Evolutionary conservation across 2,329 filamentous ascomycete genomes (phyloP).

Genomic region (Scedosporium aurantiacum): DNA sequence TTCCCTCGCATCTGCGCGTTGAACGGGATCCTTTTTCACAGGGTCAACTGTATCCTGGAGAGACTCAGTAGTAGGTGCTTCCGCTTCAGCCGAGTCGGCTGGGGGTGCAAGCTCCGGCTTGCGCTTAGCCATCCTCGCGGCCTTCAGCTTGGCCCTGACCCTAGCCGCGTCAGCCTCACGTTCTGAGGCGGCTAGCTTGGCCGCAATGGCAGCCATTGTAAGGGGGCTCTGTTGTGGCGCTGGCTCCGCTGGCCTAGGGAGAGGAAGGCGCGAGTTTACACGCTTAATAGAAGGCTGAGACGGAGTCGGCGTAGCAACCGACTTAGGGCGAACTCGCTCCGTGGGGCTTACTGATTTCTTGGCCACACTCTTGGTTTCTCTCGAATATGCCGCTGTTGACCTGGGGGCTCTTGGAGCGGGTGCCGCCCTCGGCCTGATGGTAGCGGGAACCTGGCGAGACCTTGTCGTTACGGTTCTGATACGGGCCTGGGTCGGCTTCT

Average conservation of each 20-base stretch:
- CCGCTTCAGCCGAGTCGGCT: conserved; percentile 8
- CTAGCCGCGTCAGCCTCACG: conserved; percentile 52
- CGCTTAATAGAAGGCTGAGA: neutral
- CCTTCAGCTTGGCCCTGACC: conserved; percentile 50
- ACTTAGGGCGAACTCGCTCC: neutral
- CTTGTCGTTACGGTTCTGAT: neutral
- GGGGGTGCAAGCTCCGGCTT: conserved; percentile 10
- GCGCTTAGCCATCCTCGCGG: conserved; percentile 29
- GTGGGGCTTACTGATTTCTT: neutral
- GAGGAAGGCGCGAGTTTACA: conserved; percentile 17
- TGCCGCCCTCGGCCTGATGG: neutral
- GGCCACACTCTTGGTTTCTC: neutral
- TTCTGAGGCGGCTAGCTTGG: conserved; percentile 53
- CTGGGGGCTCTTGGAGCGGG: neutral
- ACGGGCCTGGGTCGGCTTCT: neutral
- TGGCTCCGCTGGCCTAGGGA: conserved; percentile 26
- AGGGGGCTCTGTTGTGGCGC: conserved; percentile 42
- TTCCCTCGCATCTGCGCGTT: conserved; percentile 11
- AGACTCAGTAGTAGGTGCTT: conserved; percentile 8
- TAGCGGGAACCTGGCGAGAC: neutral
- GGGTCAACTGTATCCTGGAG: conserved; percentile 20
- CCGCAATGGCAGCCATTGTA: conserved; percentile 50
- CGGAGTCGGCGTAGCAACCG: neutral
- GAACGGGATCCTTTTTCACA: conserved; percentile 20
- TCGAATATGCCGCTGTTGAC: neutral